Conservation (phyloP, 345 rosid species). For the Eutrema japonicum region DNA sequence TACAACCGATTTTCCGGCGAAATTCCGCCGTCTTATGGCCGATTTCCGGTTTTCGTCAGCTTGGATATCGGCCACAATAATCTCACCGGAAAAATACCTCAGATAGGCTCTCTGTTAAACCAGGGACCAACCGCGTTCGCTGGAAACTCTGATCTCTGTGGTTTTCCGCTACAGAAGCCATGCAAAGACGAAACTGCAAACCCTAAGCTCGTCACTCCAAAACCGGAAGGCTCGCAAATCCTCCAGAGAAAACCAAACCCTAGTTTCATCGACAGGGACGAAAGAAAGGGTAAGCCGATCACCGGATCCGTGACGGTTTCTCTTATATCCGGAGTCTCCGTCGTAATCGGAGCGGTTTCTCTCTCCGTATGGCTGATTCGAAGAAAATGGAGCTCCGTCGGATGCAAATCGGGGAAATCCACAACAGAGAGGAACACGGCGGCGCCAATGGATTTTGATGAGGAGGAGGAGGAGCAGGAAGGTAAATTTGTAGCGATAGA, state of each 20-base stretch:
- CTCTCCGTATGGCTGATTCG: constrained; percentile 64
- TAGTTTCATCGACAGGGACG: constrained; percentile 18
- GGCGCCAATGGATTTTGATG: constrained; percentile 29
- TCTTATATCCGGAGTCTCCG: constrained; percentile 64
- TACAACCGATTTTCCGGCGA: constrained; percentile 70
- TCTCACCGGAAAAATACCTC: constrained; percentile 84
- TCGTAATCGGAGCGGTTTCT: constrained; percentile 64
- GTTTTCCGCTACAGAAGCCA: constrained; percentile 71
- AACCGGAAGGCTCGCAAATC: constrained; percentile 57
- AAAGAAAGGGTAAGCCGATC: constrained; percentile 31
- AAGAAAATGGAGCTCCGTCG: constrained; percentile 46
- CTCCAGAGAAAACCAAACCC: constrained; percentile 47
- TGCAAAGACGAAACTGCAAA: constrained; percentile 67
- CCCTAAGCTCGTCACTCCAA: constrained; percentile 46
- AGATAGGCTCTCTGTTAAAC: constrained; percentile 77
- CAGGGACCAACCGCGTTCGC: constrained; percentile 98
- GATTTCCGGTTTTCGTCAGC: constrained; percentile 73
- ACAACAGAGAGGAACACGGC: constrained; percentile 45
- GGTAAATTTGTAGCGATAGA: constrained; percentile 75
- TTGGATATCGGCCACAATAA: constrained; percentile 84
- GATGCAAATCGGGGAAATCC: constrained; percentile 46
- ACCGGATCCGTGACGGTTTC: constrained; percentile 60
- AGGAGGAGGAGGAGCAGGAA: constrained; percentile 53
- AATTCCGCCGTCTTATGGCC: constrained; percentile 73
- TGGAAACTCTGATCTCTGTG: constrained; percentile 81